A percentile compares a stretch with the other conserved stretches of the same genome.
Conservation (phyloP, 2,329 filamentous ascomycete genomes). For the Knoxdaviesia capensis region DNA sequence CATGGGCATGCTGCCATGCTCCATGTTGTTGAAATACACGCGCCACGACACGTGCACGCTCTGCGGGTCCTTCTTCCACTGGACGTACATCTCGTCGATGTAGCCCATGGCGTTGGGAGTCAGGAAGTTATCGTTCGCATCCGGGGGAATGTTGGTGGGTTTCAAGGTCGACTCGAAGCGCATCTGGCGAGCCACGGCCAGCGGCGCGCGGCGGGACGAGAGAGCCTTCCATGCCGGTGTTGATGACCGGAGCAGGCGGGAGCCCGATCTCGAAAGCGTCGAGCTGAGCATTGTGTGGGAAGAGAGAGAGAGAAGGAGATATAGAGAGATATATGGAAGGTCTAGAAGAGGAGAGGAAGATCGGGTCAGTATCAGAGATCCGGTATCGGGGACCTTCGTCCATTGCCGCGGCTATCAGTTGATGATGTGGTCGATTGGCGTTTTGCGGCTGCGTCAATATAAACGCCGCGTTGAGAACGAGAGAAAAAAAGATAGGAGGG, state of each 20-base stretch:
- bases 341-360: too few relatives aligned
- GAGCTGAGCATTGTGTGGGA: slow-evolving; percentile 49
- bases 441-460: not conserved
- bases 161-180: slow-evolving; percentile 29
- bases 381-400: too few relatives aligned
- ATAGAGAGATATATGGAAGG: too few relatives aligned
- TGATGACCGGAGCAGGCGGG: slow-evolving; percentile 35
- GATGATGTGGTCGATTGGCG: too few relatives aligned
- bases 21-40: slow-evolving; percentile 99
- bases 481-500: not conserved
- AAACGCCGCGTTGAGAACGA: not conserved
- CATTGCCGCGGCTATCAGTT: too few relatives aligned
- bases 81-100: slow-evolving; percentile 98
- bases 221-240: slow-evolving; percentile 24
- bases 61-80: slow-evolving; percentile 84
- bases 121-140: slow-evolving; percentile 89
- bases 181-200: slow-evolving; percentile 25
- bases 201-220: slow-evolving; percentile 23
- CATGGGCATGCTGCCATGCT: slow-evolving; percentile 92
- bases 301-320: too few relatives aligned
- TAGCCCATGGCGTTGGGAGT: slow-evolving; percentile 96
- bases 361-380: too few relatives aligned
- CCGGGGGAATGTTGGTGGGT: slow-evolving; percentile 34
- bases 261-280: slow-evolving; percentile 43
- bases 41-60: slow-evolving; percentile 98